Base-by-base conservation (phyloP, 2,329 filamentous ascomycete genomes). In the Orbilia quercus region DNA sequence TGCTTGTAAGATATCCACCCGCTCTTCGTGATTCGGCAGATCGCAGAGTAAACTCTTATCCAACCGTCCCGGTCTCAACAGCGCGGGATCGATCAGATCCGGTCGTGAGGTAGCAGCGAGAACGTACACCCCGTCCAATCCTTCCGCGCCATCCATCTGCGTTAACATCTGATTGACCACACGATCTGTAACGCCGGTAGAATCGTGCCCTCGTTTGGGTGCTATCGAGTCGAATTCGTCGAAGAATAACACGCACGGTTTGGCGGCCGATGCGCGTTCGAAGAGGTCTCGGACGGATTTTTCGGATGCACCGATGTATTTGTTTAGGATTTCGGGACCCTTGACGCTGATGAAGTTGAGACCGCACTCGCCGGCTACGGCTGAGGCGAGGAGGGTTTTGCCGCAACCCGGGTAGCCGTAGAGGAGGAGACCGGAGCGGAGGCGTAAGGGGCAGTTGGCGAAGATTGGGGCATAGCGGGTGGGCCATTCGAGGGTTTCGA, bases 301-400 rank as follows among this genome's bases (percentile, higher is more conserved):
- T 79, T 99, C 95, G 25, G 91, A 96, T 0, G 95, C 95, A 79
- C 95, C 95, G 70, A 99, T 99, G 80, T 99, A 99, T 82, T 99
- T 99, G 84, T 99, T 99, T 62, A 99, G 83, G 70, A 99, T 98
- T 81, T 99, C 96, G 0, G 95, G 95, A 0, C 95, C 95, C 82
- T 99, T 99, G 79, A 99, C 95, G 42, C 90, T 93, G 81, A 99
- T 99, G 81, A 99, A 99, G 81, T 99, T 99, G 73, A 99, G 88
- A 0, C 94, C 94, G 79, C 94, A 98, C 82, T 99, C 95, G 64
- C 94, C 94, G 11, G 96, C 95, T n/a, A 99, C 94, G 0, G 95
- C 95, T 67, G 91, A 96, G 18, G 96, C 95, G 7, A 99, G 87
- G 7, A 99, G 85, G 0, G 95, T 99, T 82, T 99, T 99, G 74